Evolutionary conservation across 371 early-diverging fungal species (phyloP), one percentile per base, ranked within the genome.

Genomic region (Mortierella sp.): DNA sequence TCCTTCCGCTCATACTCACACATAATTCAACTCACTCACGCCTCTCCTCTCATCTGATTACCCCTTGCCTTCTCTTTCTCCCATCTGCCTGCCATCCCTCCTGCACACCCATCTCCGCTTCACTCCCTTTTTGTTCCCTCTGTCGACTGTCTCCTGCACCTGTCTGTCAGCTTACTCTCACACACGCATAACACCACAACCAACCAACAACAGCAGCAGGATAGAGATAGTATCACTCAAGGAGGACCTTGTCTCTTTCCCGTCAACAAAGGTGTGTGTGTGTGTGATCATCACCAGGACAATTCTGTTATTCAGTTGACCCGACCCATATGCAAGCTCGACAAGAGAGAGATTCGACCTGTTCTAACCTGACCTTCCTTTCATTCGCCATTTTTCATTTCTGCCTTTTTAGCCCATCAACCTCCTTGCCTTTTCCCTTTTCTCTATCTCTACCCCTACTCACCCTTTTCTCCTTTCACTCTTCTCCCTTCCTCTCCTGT

Each of bases 261-360:
- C 6, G 58, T 58, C 58, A 58, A 19, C 58, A 58, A 34, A 19
- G 29, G 24, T n/a, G n/a, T n/a, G 50, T 52, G 53, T 26, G 34
- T 55, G 55, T 14, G 29, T 53, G 55, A 58, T 58, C 58, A 58
- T 34, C 58, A 58, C 31, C 34, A 58, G 34, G 64, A 67, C 67
- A n/a, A n/a, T n/a, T n/a, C n/a, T n/a, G n/a, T n/a, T n/a, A n/a
- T n/a, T n/a, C 22, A n/a, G 45, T 19, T 13, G 7, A 68, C 29
- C 11, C 41, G 29, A 66, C 34, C 22, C 47, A 22, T 8, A 11
- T 43, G 47, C 37, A 67, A n/a, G n/a, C n/a, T n/a, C n/a, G n/a
- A n/a, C n/a, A n/a, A n/a, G 37, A 50, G n/a, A 8, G 37, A 37
- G 48, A 68, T 45, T 48, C 68, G 39, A 68, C 50, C 52, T 31